A percentile compares a stretch with the other conserved stretches of the same genome.
Conservation (phyloP, 768 basidiomycete species). For the Auricularia heimuer region DNA sequence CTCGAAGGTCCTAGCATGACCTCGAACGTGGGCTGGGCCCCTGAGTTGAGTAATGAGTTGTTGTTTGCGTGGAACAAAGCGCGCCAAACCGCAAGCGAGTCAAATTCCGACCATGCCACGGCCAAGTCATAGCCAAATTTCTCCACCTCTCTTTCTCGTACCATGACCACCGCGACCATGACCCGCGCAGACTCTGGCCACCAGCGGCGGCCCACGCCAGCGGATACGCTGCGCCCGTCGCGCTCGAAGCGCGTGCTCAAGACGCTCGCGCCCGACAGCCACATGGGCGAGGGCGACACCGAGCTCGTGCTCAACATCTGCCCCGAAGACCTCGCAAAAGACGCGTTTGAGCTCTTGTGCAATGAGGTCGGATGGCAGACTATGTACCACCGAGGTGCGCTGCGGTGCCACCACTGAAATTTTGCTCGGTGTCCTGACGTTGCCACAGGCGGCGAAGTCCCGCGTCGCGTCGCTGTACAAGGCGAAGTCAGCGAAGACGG, state of each 20-base stretch:
- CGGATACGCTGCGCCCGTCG: not conserved
- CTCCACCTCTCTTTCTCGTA: too few relatives aligned
- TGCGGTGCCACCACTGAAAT: not conserved
- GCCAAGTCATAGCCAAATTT: too few relatives aligned
- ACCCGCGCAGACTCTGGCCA: too few relatives aligned
- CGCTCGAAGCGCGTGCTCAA: not conserved
- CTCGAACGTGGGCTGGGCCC: too few relatives aligned
- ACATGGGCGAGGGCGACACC: slow-evolving; percentile 57
- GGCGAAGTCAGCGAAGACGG: slow-evolving; percentile 43
- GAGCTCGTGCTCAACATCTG: slow-evolving; percentile 49
- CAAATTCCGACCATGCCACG: too few relatives aligned
- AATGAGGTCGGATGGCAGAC: slow-evolving; percentile 61
- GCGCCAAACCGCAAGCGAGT: too few relatives aligned
- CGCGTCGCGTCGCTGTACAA: slow-evolving; percentile 53
- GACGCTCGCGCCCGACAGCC: not conserved
- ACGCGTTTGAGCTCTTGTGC: slow-evolving; percentile 47
- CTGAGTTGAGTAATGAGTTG: too few relatives aligned
- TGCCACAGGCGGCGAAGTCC: slow-evolving; percentile 58
- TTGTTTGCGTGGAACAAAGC: too few relatives aligned
- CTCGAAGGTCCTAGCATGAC: too few relatives aligned
- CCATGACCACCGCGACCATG: too few relatives aligned
- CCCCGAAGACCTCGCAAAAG: slow-evolving; percentile 42
- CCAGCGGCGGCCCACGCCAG: too few relatives aligned
- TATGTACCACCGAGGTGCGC: slow-evolving; percentile 67
- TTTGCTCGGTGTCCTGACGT: not conserved